These are phyloP conservation scores for Calonectria pauciramosa DNA, from an alignment of 2,329 filamentous ascomycete genomes.

Conservation along the genomic window DNA sequence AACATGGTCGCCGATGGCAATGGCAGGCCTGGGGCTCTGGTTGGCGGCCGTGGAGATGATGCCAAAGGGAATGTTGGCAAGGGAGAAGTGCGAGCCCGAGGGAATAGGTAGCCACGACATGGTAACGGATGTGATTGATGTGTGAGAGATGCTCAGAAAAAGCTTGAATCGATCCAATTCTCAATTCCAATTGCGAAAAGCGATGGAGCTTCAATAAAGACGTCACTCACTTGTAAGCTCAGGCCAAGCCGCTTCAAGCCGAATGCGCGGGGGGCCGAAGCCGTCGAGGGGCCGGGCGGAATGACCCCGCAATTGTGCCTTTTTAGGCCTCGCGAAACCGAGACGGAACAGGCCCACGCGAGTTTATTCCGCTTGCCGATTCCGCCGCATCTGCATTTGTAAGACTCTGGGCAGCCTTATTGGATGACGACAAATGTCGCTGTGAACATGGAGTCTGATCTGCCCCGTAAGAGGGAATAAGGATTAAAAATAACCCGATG, in stretches of 20 bases:
- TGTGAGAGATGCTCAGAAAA: not conserved
- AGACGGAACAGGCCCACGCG: not conserved
- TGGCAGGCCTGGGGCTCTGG: constrained; percentile 71
- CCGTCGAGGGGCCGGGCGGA: constrained; percentile 29
- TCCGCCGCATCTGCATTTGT: constrained; percentile 20
- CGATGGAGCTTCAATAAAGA: constrained; percentile 1
- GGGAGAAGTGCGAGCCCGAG: constrained; percentile 56
- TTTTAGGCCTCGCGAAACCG: constrained; percentile 13
- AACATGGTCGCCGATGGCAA: constrained; percentile 80
- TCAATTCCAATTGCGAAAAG: not conserved
- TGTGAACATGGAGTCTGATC: not conserved
- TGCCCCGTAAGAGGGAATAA: not conserved
- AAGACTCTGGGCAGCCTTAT: not conserved
- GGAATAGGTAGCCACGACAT: constrained; percentile 52
- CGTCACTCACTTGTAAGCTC: constrained; percentile 13
- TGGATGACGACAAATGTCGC: not conserved
- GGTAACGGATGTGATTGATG: not conserved
- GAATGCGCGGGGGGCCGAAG: constrained; percentile 18
- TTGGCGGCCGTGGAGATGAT: constrained; percentile 77
- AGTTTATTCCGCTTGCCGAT: constrained; percentile 11
- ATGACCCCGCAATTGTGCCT: constrained; percentile 23
- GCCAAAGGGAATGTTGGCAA: constrained; percentile 87
- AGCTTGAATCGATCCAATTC: not conserved
- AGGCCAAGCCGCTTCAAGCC: constrained; percentile 22
- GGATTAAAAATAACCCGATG: not conserved